Conservation (phyloP, 768 basidiomycete genomes). For the Candolleomyces aberdarensis region DNA sequence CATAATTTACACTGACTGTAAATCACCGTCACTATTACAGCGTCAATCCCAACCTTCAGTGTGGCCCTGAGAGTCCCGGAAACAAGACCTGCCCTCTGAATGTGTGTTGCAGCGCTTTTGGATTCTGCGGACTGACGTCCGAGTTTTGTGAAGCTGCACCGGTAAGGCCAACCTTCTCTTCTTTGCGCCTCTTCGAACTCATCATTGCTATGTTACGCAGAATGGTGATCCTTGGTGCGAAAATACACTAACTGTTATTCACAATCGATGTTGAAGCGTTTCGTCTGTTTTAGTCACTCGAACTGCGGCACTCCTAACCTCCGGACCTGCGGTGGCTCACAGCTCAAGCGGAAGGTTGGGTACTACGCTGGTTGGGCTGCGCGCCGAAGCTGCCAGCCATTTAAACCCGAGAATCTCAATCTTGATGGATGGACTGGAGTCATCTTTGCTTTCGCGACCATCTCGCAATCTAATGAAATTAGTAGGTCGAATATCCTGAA, state of each 20-base stretch:
- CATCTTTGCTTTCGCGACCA: slow-evolving; percentile 17
- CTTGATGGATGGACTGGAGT: slow-evolving; percentile 12
- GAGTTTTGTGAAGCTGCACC: slow-evolving; percentile 19
- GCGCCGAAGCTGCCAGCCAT: slow-evolving; percentile 10
- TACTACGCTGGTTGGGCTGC: slow-evolving; percentile 21
- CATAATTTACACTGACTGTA: background rate
- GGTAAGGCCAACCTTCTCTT: background rate
- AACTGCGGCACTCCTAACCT: slow-evolving; percentile 2
- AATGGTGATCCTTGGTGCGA: background rate
- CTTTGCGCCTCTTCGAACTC: background rate
- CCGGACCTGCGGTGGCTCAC: slow-evolving; percentile 8
- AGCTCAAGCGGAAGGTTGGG: slow-evolving; percentile 13
- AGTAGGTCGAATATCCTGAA: background rate
- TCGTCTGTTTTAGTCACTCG: background rate
- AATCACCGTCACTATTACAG: background rate
- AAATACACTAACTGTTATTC: background rate
- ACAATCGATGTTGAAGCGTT: background rate
- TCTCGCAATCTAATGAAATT: slow-evolving; percentile 11
- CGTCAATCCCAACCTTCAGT: slow-evolving; percentile 16
- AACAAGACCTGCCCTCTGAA: slow-evolving; percentile 21
- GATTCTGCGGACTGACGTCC: slow-evolving; percentile 21
- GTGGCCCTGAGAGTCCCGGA: slow-evolving; percentile 18
- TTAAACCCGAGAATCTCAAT: slow-evolving; percentile 14
- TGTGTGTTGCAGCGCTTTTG: slow-evolving; percentile 21
- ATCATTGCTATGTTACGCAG: background rate